Evolutionary conservation across 2,329 filamentous ascomycete species (phyloP).

Genomic region (Ascochyta viciae-villosae): DNA sequence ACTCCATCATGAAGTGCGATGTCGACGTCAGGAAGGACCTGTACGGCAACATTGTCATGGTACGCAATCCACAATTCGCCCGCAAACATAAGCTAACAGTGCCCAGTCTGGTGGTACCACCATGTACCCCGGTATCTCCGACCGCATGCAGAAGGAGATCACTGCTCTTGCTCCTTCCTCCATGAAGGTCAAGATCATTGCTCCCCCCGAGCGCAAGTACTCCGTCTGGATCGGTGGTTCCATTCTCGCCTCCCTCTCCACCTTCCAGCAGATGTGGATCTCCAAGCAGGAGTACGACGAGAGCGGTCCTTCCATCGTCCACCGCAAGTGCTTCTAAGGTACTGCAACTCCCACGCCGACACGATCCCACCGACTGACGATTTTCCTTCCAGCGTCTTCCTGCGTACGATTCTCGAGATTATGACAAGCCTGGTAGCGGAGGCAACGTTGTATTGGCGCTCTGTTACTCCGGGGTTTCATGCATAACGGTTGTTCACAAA

Average conservation of each 20-base stretch:
- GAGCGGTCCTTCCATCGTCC: slow-evolving; percentile 98
- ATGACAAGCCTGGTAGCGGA: slow-evolving; percentile 49
- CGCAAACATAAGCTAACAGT: slow-evolving; percentile 44
- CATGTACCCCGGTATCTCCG: slow-evolving; percentile 99
- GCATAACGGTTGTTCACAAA: slow-evolving; percentile 50
- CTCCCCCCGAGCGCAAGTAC: slow-evolving; percentile 99
- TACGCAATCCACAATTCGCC: slow-evolving; percentile 60
- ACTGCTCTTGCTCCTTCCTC: slow-evolving; percentile 98
- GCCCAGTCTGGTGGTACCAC: slow-evolving; percentile 97
- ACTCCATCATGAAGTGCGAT: slow-evolving; percentile 99
- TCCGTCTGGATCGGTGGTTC: slow-evolving; percentile 99
- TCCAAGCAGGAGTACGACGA: slow-evolving; percentile 99
- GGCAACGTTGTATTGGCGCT: slow-evolving; percentile 46
- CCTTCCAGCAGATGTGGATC: slow-evolving; percentile 99
- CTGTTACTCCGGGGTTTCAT: slow-evolving; percentile 44
- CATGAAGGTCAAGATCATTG: slow-evolving; percentile 99
- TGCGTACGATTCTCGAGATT: slow-evolving; percentile 45
- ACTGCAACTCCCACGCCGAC: slow-evolving; percentile 30
- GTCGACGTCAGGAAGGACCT: slow-evolving; percentile 99
- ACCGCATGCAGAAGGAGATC: slow-evolving; percentile 99
- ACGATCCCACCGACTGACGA: slow-evolving; percentile 29
- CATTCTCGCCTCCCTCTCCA: slow-evolving; percentile 98
- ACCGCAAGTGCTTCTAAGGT: slow-evolving; percentile 99
- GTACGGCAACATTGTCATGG: slow-evolving; percentile 99
- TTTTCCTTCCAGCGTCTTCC: slow-evolving; percentile 40